These are phyloP conservation scores for Euphorbia peplus DNA, from an alignment of 345 rosid species.

Conservation along the genomic window DNA sequence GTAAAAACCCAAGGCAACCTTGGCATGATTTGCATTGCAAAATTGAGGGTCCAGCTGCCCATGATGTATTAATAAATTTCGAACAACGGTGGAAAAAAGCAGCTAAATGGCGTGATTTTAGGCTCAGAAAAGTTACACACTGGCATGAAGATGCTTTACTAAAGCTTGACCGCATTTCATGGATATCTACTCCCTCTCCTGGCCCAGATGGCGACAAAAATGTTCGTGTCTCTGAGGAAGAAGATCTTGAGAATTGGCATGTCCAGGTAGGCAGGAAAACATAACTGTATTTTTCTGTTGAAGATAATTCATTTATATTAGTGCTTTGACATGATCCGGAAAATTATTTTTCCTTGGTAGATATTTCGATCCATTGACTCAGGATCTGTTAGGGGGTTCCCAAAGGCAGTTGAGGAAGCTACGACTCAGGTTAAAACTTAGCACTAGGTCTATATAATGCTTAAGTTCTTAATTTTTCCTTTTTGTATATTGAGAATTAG, in stretches of 20 bases:
- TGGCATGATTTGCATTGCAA: constrained; percentile 83
- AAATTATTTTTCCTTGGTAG: constrained; percentile 25
- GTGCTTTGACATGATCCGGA: neutral
- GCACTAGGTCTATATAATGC: constrained; percentile 7
- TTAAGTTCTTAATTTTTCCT: neutral
- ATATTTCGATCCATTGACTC: constrained; percentile 76
- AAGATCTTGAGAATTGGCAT: constrained; percentile 66
- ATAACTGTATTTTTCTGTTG: neutral
- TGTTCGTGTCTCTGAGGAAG: constrained; percentile 37
- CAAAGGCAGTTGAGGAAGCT: constrained; percentile 47
- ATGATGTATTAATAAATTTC: constrained; percentile 58
- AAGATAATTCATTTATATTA: neutral
- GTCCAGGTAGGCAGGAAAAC: constrained; percentile 43
- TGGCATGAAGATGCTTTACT: constrained; percentile 58
- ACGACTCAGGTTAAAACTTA: constrained; percentile 47
- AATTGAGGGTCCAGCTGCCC: constrained; percentile 74
- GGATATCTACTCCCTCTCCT: constrained; percentile 50
- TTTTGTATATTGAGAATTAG: neutral
- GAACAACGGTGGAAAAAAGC: constrained; percentile 66
- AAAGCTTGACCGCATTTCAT: constrained; percentile 51
- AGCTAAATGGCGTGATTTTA: constrained; percentile 51
- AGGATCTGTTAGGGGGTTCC: constrained; percentile 69
- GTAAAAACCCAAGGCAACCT: constrained; percentile 64
- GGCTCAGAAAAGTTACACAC: constrained; percentile 43
- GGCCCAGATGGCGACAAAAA: constrained; percentile 38